Base-by-base conservation (phyloP, 768 basidiomycete species). In the Pulveroboletus sp. region DNA sequence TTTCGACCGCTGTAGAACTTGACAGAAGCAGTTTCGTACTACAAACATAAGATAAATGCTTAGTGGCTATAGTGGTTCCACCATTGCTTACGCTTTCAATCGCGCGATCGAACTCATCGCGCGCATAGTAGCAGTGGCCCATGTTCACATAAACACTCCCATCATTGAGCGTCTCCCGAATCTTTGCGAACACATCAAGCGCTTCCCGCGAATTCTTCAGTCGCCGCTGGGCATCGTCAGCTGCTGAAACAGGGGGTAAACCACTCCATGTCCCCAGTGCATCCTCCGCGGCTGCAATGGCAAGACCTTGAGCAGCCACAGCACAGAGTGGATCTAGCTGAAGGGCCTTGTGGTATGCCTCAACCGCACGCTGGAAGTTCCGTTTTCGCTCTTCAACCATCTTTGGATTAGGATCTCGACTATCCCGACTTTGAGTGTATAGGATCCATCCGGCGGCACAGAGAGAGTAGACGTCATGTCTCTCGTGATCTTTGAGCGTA, bases 91-190 rank as follows among this genome's bases (percentile, higher is more conserved):
- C 95, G 61, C 90, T 89, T 69, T 99, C 94, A 55, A 98, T 94
- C 1, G 96, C 95, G 43, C 89, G 79, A 56, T 98, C 95, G 64
- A 86, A 96, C 65, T 99, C 95, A 51, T 96, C 95, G 44, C 91
- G 77, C 17, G 83, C 80, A 62, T 91, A 95, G 65, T 93, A 89
- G 60, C 93, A 96, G 61, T 98, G 96, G 0, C 94, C 96, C 76
- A 97, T 94, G 66, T 99, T 99, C 62, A 91, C 75, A 62, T 94
- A 93, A 5, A 96, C 93, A 51, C 88, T 88, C 7, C 89, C 91
- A 38, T 82, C 80, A 50, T 81, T 79, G 46, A 93, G 70, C 2
- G 83, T 86, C 71, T 98, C 96, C 47, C 92, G 78, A 45, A 98
- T 86, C 69, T 95, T 92, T 3, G 83, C 86, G 61, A 99, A 92